Evolutionary conservation across 2,329 filamentous ascomycete genomes (phyloP), one percentile per base, ranked within the genome.

Genomic region (Curvularia sp.): DNA sequence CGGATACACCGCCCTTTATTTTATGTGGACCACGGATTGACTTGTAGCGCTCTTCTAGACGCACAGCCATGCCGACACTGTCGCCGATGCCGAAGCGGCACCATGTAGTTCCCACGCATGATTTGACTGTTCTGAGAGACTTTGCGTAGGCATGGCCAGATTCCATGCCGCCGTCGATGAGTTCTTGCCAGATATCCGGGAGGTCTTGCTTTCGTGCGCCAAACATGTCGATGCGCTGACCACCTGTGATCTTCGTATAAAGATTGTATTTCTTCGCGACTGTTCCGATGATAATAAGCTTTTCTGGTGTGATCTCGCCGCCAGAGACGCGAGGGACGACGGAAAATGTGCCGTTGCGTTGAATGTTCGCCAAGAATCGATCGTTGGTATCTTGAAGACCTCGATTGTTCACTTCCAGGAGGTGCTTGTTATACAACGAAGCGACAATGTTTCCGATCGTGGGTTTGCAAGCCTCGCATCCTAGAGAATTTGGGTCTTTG

Each of bases 321-420:
- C 86, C 93, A 1, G 91, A 84, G 0, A 97, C 87, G 44, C 93
- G 88, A 2, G 93, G 93, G 0, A 97, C 85, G 10, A 97, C 92
- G 1, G 90, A 94, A 77, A 93, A 97, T 0, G 92, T 97, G 41
- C 93, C 93, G 76, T 97, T 93, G 38, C 93, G 86, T 76, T 97
- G 93, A 55, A 97, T 95, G 74, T 97, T 97, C 51, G 88, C 93
- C 49, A 97, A 80, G 76, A 91, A 97, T 44, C 89, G 84, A 76
- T 97, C 93, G 74, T 97, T 97, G 5, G 93, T 97, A 60, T 97
- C 93, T 76, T 96, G 93, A 0, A 96, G 83, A 22, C 91, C 91
- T 72, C 91, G 86, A 3, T 85, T 80, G 0, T 87, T 82, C 58
- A 84, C 83, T 64, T 91, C 87, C 82, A 97, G 88, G 62, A 97